Evolutionary conservation across 2,329 filamentous ascomycete genomes (phyloP), one percentile per base, ranked within the genome.

Genomic region (Ophiostoma sp.): DNA sequence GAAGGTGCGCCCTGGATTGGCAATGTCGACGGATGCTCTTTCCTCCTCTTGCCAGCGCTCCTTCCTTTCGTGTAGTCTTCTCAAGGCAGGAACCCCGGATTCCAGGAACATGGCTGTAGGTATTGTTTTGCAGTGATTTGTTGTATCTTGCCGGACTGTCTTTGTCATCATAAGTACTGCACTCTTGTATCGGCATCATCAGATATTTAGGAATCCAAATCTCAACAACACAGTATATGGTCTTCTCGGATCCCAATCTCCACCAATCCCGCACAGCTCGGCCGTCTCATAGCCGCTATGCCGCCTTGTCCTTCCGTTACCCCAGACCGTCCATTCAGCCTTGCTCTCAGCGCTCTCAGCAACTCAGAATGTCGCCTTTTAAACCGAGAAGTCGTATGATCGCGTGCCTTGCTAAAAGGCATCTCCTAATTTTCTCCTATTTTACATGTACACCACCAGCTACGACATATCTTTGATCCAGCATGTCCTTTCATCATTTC

Each of bases 401-500:
- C 20, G 17, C 4, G 52, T 57, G 10, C n/a, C 52, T 11, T 48
- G 44, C n/a, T 8, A 17, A 48, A 7, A 8, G 17, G 1, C 20
- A 20, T 48, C 6, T 48, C 17, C 7, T n/a, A 48, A 48, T 48
- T 48, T 57, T 57, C 23, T 57, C 52, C 1, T 11, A 57, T 4
- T 57, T 27, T 57, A 20, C 17, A 11, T 6, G 13, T 20, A 17
- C 44, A n/a, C 27, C 27, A 31, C 27, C 27, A 31, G 27, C 27
- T 27, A 27, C 23, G 23, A 17, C n/a, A 13, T n/a, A 20, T 33
- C 10, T 64, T 41, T 65, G 6, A n/a, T 65, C 35, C 36, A 17
- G 31, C 20, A 20, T 20, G 13, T 33, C 57, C 64, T 69, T 67
- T 44, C 67, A 67, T 62, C 68, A 62, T 31, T 66, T 69, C 64